Conservation (phyloP, 2,329 filamentous ascomycete genomes). For the Rachicladosporium sp. region DNA sequence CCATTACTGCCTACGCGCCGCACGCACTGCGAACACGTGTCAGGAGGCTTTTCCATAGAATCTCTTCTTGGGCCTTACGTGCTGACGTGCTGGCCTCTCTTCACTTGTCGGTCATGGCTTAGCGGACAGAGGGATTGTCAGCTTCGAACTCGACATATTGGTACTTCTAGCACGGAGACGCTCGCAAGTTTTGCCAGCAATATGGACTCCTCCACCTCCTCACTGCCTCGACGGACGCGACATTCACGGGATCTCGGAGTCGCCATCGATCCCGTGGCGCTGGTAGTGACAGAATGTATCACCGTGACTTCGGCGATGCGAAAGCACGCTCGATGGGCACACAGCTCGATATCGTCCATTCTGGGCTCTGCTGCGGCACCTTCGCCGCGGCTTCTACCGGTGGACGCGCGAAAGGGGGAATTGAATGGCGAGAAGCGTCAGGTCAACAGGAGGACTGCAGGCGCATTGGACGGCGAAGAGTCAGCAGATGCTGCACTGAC, state of each 20-base stretch:
- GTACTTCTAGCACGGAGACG: no score
- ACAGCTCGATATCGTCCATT: constrained; percentile 92
- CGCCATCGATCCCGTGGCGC: constrained; percentile 28
- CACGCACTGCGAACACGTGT: no score
- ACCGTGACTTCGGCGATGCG: constrained; percentile 96
- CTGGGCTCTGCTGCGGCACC: constrained; percentile 42
- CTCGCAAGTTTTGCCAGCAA: no score
- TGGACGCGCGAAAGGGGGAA: constrained; percentile 7
- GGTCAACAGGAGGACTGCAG: constrained; percentile 14
- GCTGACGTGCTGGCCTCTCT: no score
- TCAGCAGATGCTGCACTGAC: constrained; percentile 40
- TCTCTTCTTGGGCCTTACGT: no score
- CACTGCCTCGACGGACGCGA: no score
- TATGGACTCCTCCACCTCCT: no score
- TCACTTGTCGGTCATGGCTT: no score
- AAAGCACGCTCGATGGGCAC: constrained; percentile 90
- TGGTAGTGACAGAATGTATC: constrained; percentile 98
- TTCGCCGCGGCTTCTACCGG: constrained; percentile 7
- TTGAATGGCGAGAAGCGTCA: constrained; percentile 31
- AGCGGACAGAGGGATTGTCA: no score
- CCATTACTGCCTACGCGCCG: no score
- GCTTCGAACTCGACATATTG: no score
- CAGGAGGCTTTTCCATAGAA: no score
- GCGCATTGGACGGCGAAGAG: constrained; percentile 22
- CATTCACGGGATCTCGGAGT: constrained; percentile 12